These are phyloP conservation scores for Aspergillus wentii DNA, from an alignment of 495 filamentous ascomycete species.

Conservation along the genomic window DNA sequence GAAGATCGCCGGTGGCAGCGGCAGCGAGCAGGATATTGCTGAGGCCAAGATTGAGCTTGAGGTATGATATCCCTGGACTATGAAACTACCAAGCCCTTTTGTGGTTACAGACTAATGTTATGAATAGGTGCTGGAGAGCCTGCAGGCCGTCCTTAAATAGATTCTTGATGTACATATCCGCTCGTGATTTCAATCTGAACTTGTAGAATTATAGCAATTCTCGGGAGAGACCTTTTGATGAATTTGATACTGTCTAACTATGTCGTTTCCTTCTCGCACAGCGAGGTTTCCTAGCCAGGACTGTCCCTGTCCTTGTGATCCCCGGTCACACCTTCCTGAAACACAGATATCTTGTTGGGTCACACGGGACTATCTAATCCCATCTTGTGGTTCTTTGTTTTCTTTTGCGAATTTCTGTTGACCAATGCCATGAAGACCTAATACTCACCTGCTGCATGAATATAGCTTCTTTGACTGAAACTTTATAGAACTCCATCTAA, in stretches of 20 bases:
- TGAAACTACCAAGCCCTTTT: too few species aligned
- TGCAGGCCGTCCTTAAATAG: conserved; percentile 74
- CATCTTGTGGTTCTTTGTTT: too few species aligned
- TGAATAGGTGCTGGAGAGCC: conserved; percentile 62
- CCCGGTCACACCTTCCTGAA: conserved; percentile 5
- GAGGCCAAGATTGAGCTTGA: conserved; percentile 99
- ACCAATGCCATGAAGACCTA: too few species aligned
- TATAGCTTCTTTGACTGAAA: too few species aligned
- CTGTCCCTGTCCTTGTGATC: too few species aligned
- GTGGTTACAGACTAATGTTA: conserved; percentile 11
- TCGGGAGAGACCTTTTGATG: conserved; percentile 17
- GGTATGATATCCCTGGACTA: conserved; percentile 49
- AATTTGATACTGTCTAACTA: neutral
- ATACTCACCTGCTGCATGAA: too few species aligned
- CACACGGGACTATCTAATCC: too few species aligned
- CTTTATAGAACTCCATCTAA: too few species aligned
- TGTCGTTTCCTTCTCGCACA: too few species aligned
- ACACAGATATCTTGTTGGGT: too few species aligned
- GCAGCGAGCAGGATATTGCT: conserved; percentile 95
- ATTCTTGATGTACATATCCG: conserved; percentile 43
- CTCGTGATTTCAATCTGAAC: conserved; percentile 26
- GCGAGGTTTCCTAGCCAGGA: too few species aligned
- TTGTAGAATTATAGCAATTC: conserved; percentile 44
- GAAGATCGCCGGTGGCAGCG: conserved; percentile 85
- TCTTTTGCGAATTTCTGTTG: too few species aligned